Conservation (phyloP, 805 yeast genomes). For the Teunomyces stri region DNA sequence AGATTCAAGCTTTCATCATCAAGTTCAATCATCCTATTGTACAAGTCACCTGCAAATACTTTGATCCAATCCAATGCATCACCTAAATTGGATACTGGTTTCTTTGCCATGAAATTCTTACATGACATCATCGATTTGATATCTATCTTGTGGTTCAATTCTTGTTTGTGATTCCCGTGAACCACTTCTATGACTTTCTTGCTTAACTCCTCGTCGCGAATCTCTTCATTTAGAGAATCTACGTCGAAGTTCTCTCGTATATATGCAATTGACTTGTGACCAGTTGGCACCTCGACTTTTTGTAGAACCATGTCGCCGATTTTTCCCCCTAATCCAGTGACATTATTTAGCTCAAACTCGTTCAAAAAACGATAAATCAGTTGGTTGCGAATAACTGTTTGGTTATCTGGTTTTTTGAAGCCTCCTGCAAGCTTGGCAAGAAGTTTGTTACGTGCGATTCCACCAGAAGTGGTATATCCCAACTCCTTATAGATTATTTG, state of each 20-base stretch:
- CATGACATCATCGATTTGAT: constrained; percentile 86
- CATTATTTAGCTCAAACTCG: constrained; percentile 64
- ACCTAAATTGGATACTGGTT: constrained; percentile 46
- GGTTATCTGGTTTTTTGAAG: constrained; percentile 79
- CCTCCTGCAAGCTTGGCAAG: constrained; percentile 88
- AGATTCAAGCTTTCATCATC: constrained; percentile 58
- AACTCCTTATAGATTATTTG: constrained; percentile 48
- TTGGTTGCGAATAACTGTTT: constrained; percentile 62
- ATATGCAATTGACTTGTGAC: constrained; percentile 41
- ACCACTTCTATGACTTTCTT: constrained; percentile 57
- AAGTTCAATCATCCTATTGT: constrained; percentile 66
- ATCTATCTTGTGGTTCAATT: constrained; percentile 55
- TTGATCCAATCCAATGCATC: constrained; percentile 77
- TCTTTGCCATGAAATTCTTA: constrained; percentile 66
- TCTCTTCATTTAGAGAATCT: constrained; percentile 18
- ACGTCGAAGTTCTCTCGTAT: constrained; percentile 50
- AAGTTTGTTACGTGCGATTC: constrained; percentile 72
- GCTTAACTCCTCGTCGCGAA: constrained; percentile 47
- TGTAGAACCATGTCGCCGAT: constrained; percentile 59
- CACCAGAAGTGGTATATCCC: constrained; percentile 88
- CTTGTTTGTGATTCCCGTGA: constrained; percentile 58
- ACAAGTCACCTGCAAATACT: constrained; percentile 78
- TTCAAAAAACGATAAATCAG: constrained; percentile 53
- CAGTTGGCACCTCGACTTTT: constrained; percentile 51
- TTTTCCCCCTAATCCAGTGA: constrained; percentile 92